These are phyloP conservation scores for Coemansia reversa DNA, from an alignment of 192 early-diverging fungal genomes.

Conservation along the genomic window DNA sequence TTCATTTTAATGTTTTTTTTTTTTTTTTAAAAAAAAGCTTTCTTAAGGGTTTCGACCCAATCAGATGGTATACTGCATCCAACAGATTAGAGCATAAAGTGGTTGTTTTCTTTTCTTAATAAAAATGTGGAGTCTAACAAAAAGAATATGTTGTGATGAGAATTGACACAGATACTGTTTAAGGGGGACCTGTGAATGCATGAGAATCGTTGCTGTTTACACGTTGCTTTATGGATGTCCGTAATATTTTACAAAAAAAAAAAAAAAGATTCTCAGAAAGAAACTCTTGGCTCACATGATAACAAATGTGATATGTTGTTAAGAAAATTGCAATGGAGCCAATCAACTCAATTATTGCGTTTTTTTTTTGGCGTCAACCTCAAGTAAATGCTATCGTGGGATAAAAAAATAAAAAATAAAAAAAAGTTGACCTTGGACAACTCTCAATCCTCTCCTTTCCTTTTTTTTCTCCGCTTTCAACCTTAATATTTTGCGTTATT, in stretches of 20 bases:
- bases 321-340: not conserved
- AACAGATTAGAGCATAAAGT: not conserved
- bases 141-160: too few relatives aligned
- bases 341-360: not conserved
- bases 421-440: not conserved
- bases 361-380: too few relatives aligned
- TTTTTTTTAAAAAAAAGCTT: too few relatives aligned
- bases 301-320: not conserved
- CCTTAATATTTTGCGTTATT: not conserved
- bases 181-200: not conserved
- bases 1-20: not conserved
- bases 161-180: too few relatives aligned
- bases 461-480: not conserved
- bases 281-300: not conserved
- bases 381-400: not conserved
- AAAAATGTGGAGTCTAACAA: not conserved
- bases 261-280: not conserved
- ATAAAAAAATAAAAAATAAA: too few relatives aligned
- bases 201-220: not conserved
- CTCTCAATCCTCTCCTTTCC: not conserved
- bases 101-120: not conserved
- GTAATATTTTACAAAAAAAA: too few relatives aligned
- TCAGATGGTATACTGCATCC: not conserved
- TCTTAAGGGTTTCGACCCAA: not conserved
- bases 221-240: too few relatives aligned